Evolutionary conservation across 352 stramenopile species (phyloP), one percentile per base, ranked within the genome.

Genomic region (Phytopythium vexans): DNA sequence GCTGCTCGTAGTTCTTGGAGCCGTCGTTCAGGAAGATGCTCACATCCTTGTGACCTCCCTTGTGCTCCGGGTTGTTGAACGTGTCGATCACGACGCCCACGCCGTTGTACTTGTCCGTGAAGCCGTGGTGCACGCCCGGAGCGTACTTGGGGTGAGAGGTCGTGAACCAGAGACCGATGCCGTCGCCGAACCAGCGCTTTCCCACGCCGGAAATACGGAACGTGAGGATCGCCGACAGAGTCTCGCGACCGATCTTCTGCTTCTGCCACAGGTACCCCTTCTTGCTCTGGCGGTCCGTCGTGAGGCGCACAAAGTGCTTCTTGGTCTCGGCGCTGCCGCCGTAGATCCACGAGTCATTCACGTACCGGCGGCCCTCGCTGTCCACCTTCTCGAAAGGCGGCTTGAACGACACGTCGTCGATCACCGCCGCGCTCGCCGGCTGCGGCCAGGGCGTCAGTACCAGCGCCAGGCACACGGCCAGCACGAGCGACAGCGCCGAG

Each of bases 281-380:
- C 64, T 94, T 92, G 69, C 82, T 93, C 66, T 95, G 85, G 0
- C 85, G 82, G 55, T 95, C 84, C 8, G 85, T 85, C n/a, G 85
- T 95, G n/a, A 95, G 64, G 31, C 86, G 86, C 39, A 94, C 68
- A 59, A 95, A 95, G 69, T 89, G 70, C 66, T 92, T 91, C 63
- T 94, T 93, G 15, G 82, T 72, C 55, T 92, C 79, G 27, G 86
- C 54, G 55, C 71, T 80, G 48, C 83, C 86, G 49, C 86, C 86
- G 52, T 86, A 72, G 31, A 59, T 74, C 81, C 81, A 94, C 57
- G 70, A 85, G 49, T 83, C 75, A 56, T 91, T 92, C 52, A 94
- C 68, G 52, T 86, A 66, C 44, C 85, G 82, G 9, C 60, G 65
- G 39, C 77, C 82, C 1, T 81, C 67, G n/a, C 41, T 47, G 55